These are phyloP conservation scores for Dictyophora rubrovolvata DNA, from an alignment of 768 basidiomycete species.

Conservation along the genomic window DNA sequence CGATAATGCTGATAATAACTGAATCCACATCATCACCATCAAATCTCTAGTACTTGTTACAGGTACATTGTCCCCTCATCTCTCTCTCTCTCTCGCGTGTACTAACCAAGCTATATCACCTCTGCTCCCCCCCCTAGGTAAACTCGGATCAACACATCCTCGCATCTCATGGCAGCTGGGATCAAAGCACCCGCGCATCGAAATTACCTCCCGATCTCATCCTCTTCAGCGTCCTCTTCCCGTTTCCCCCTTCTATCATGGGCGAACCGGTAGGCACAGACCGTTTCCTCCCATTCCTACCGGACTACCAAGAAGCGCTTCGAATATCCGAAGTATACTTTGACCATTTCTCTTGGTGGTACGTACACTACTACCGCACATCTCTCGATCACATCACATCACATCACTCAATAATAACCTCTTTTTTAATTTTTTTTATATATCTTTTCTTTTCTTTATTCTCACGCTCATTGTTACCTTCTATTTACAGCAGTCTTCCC, in stretches of 20 bases:
- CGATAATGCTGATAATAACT: too few species aligned
- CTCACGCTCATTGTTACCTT: neutral
- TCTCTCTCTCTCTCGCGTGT: neutral
- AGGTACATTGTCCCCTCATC: neutral
- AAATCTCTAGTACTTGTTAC: neutral
- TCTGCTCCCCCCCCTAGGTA: neutral
- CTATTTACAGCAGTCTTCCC: neutral
- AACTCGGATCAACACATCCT: neutral
- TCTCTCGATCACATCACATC: neutral
- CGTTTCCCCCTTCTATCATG: constrained; percentile 1
- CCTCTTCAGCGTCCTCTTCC: constrained; percentile 7
- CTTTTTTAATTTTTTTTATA: neutral
- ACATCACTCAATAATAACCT: neutral
- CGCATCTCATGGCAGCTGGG: neutral
- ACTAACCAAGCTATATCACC: neutral
- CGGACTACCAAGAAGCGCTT: constrained; percentile 3
- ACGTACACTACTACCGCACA: too few species aligned
- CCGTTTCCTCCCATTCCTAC: constrained; percentile 1
- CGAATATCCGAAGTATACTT: constrained; percentile 5
- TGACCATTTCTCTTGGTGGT: constrained; percentile 9
- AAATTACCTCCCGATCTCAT: constrained; percentile 5
- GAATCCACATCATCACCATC: neutral
- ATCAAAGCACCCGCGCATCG: neutral
- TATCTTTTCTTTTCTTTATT: neutral
- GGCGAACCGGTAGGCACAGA: constrained; percentile 3